phyloP scores from a whole-genome alignment of 192 early-diverging fungal genomes.

The Coemansia sp. region DNA sequence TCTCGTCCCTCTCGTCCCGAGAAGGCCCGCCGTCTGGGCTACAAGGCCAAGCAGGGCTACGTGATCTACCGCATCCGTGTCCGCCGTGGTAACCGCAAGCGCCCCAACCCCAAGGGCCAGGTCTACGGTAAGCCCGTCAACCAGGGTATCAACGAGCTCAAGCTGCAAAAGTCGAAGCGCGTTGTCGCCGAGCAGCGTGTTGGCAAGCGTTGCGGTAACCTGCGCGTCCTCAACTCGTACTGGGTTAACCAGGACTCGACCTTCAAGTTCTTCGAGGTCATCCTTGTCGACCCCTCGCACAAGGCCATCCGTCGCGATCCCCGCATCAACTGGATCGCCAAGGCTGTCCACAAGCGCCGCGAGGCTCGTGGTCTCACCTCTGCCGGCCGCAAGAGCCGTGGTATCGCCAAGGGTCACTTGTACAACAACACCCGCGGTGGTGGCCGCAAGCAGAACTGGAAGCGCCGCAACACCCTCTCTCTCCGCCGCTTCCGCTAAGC shows the following conservation, averaged over 20 bases:
- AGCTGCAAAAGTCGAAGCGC: conserved; percentile 94
- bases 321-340: conserved; percentile 99
- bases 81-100: conserved; percentile 97
- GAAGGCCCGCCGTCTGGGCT: conserved; percentile 98
- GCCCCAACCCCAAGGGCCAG: conserved; percentile 95
- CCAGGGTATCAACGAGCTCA: conserved; percentile 98
- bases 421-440: conserved; percentile 97
- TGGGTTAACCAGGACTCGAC: conserved; percentile 99
- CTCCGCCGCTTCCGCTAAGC: conserved; percentile 90
- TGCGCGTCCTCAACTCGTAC: conserved; percentile 99
- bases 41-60: conserved; percentile 99
- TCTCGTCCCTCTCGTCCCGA: conserved; percentile 97
- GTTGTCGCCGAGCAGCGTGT: conserved; percentile 97
- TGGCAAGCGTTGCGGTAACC: conserved; percentile 93
- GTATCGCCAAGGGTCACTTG: conserved; percentile 93
- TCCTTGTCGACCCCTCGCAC: conserved; percentile 96
- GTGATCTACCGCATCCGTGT: conserved; percentile 99
- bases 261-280: conserved; percentile 99
- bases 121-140: conserved; percentile 98
- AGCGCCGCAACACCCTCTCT: conserved; percentile 92
- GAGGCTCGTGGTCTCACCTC: conserved; percentile 97
- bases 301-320: conserved; percentile 98
- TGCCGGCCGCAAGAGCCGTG: conserved; percentile 96
- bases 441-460: conserved; percentile 91
- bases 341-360: conserved; percentile 97